phyloP scores from a whole-genome alignment of 73 alveolate genomes.

The Diophrys sp. region DNA sequence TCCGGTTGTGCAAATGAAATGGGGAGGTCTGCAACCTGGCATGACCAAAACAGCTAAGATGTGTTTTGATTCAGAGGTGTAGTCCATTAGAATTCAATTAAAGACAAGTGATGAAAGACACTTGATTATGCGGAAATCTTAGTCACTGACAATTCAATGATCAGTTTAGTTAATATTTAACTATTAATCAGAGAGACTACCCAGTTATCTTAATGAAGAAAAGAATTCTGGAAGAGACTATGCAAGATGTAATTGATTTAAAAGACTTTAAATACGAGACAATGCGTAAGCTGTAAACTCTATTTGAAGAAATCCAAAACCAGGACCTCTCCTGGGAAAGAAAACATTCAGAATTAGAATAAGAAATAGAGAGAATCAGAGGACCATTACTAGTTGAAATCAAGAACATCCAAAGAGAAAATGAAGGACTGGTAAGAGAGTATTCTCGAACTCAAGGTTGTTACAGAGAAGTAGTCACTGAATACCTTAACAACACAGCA shows the following conservation, averaged over 20 bases:
- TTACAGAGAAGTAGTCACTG: too few relatives aligned
- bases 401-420: not conserved
- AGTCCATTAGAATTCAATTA: not conserved
- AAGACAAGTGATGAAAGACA: too few relatives aligned
- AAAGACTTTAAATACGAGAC: not conserved
- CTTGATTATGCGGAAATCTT: too few relatives aligned
- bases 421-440: too few relatives aligned
- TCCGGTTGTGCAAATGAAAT: not conserved
- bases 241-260: not conserved
- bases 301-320: not conserved
- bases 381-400: not conserved
- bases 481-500: too few relatives aligned
- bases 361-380: not conserved
- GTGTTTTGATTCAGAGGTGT: not conserved
- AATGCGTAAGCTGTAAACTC: not conserved
- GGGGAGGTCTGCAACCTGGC: not conserved
- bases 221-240: not conserved
- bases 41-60: not conserved
- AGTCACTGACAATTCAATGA: too few relatives aligned
- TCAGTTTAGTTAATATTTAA: too few relatives aligned
- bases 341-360: not conserved
- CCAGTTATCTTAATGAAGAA: not conserved
- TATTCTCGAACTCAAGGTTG: too few relatives aligned
- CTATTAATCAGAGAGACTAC: too few relatives aligned
- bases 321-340: not conserved